Base-by-base conservation (phyloP, 139 green algal genomes). In the Eudorina sp. region DNA sequence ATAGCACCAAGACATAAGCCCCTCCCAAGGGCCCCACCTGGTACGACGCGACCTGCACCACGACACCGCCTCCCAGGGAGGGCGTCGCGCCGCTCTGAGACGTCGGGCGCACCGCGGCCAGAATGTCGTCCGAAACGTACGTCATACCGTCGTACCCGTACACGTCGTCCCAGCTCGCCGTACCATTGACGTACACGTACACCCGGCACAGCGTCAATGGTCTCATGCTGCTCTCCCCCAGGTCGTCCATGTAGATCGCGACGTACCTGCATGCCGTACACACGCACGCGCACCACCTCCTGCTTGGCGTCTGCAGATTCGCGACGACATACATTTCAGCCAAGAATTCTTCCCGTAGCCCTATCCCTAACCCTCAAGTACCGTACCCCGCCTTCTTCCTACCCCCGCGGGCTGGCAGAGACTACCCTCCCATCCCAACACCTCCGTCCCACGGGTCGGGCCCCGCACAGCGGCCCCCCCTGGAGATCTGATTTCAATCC, bases 151-250 rank as follows among this genome's bases (percentile, higher is more conserved):
- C 66, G 66, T 75, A 75, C 34, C 66, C 66, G 31, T 46, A 75
- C 16, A 75, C 66, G 66, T 75, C 66, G 4, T 46, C 36, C 66
- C 34, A 48, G 36, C 11, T 34, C 19, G 34, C n/a, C 66, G 70
- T 79, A 58, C 40, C 40, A 40, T 58, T 79, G 70, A 87, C 11
- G 64, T 87, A 87, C 0, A 87, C 46, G 45, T 78, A 78, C 7
- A 34, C 43, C 46, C 68, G 81, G 64, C 81, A 87, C 62, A 87
- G 60, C 81, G 78, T 9, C 81, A 87, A 45, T 23, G 81, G 66
- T 19, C 18, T 3, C 16, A 23, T 55, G 13, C 19, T 18, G 43
- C 18, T 14, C 27, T 43, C 23, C 8, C 69, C 40, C 29, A 8
- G 5, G 58, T 64, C 43, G 2, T 23, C 40, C 79, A 73, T 38